Base-by-base conservation (phyloP, 2,329 filamentous ascomycete genomes). In the Ophioceras dolichostomum region DNA sequence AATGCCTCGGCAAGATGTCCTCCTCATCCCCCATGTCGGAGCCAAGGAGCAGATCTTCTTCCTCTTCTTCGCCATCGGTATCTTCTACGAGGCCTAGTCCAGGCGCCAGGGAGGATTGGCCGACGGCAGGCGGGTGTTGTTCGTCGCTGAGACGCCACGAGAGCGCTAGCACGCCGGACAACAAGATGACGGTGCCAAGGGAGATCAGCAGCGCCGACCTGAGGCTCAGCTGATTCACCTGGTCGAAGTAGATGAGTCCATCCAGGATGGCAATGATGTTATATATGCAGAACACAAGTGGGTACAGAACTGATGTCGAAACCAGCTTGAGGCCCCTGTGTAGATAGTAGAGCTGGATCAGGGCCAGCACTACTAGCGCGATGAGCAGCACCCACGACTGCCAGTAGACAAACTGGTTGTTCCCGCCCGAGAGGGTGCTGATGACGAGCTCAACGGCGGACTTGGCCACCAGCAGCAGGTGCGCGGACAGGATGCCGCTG, bases 201-300 rank as follows among this genome's bases (percentile, higher is more conserved):
- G 87, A 76, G 44, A 96, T 94, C 31, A 93, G 71, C 27, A 77
- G 76, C 13, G 83, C 89, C 51, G 85, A 79, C 3, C 91, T 60
- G 1, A 76, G 68, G 13, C 79, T 77, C 44, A 98, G 76, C 39
- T 83, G 71, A 45, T 86, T 80, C 37, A 81, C 83, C 59, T 98
- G 91, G 49, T 82, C 73, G 62, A 96, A 98, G 61, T 96, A 98
- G 50, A 98, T 94, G 47, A 98, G 70, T 22, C 91, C 91, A 59
- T 98, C 91, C 47, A 96, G 67, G 48, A 98, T 98, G 46, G 91
- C 91, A 52, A 96, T 88, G 52, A 98, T 94, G 67, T 98, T 98
- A 70, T 96, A 98, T 45, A 96, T 77, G 68, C 91, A 98, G 61
- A 98, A 98, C 28, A 96, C 88, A 49, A 96, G 79, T 5, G 91